These are phyloP conservation scores for Trichoderma sp. DNA, from an alignment of 2,329 filamentous ascomycete genomes.

Conservation along the genomic window DNA sequence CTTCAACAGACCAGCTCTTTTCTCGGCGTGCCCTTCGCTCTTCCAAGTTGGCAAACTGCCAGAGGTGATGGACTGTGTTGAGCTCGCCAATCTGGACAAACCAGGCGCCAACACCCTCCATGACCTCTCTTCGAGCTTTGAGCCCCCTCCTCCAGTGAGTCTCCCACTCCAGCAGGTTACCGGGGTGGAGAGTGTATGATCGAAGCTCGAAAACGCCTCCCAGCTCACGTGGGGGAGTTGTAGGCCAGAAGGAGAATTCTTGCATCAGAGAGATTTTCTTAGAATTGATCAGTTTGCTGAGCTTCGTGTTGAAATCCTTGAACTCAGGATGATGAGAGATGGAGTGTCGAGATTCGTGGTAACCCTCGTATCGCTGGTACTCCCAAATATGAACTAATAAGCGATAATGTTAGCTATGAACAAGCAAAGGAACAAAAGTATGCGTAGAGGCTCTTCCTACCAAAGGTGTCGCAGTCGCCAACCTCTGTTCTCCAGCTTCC, in stretches of 20 bases:
- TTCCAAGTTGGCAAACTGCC: slow-evolving; percentile 97
- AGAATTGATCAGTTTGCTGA: slow-evolving; percentile 80
- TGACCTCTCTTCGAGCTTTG: slow-evolving; percentile 88
- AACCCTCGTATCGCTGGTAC: slow-evolving; percentile 95
- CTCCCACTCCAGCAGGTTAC: slow-evolving; percentile 97
- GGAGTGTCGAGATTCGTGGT: slow-evolving; percentile 86
- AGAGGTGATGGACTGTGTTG: slow-evolving; percentile 96
- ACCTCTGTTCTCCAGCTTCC: slow-evolving; percentile 99
- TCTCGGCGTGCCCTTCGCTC: slow-evolving; percentile 89
- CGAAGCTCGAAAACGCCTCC: slow-evolving; percentile 95
- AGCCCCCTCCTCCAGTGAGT: slow-evolving; percentile 95
- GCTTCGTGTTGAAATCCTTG: slow-evolving; percentile 78
- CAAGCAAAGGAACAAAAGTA: not conserved
- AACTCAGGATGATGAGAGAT: slow-evolving; percentile 86
- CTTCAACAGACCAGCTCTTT: slow-evolving; percentile 92
- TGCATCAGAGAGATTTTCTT: slow-evolving; percentile 96
- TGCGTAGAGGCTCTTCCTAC: slow-evolving; percentile 53
- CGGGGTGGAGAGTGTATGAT: slow-evolving; percentile 94
- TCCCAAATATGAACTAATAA: slow-evolving; percentile 95
- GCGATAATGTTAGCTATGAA: not conserved
- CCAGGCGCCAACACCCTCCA: slow-evolving; percentile 98
- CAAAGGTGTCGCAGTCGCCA: slow-evolving; percentile 94
- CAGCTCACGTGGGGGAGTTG: slow-evolving; percentile 83
- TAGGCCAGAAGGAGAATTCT: slow-evolving; percentile 99
- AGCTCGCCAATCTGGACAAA: slow-evolving; percentile 98